These are phyloP conservation scores for Cenchrus fungigraminus DNA, from an alignment of 176 grass and related monocot genomes.

Conservation along the genomic window DNA sequence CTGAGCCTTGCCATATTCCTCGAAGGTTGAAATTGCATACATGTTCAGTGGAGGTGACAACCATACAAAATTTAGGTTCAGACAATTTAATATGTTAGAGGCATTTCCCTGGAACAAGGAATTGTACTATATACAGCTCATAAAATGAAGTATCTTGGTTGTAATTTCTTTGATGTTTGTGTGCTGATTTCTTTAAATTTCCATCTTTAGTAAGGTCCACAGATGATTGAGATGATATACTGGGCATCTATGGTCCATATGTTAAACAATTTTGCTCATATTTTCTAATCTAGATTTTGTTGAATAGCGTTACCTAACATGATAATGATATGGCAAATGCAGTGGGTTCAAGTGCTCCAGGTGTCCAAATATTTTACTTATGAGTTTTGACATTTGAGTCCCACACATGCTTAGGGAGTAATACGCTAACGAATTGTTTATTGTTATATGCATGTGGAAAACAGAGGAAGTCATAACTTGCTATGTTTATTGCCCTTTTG, in stretches of 20 bases:
- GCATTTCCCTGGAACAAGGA: background rate
- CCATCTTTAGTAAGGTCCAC: background rate
- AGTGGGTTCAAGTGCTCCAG: background rate
- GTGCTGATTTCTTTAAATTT: background rate
- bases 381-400: constrained; percentile 18
- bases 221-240: background rate
- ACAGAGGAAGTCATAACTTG: background rate
- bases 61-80: background rate
- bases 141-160: background rate
- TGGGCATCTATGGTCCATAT: background rate
- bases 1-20: background rate
- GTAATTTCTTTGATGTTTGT: background rate
- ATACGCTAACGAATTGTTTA: background rate
- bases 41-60: background rate
- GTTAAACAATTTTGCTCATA: background rate
- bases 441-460: background rate
- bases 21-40: background rate
- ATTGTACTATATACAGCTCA: background rate
- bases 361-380: background rate
- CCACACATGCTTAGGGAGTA: background rate
- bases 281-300: background rate
- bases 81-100: background rate
- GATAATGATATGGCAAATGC: background rate
- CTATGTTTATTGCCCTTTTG: constrained; percentile 1
- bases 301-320: background rate